phyloP scores from a whole-genome alignment of 179 eudicot genomes.

The Beta corolliflora region DNA sequence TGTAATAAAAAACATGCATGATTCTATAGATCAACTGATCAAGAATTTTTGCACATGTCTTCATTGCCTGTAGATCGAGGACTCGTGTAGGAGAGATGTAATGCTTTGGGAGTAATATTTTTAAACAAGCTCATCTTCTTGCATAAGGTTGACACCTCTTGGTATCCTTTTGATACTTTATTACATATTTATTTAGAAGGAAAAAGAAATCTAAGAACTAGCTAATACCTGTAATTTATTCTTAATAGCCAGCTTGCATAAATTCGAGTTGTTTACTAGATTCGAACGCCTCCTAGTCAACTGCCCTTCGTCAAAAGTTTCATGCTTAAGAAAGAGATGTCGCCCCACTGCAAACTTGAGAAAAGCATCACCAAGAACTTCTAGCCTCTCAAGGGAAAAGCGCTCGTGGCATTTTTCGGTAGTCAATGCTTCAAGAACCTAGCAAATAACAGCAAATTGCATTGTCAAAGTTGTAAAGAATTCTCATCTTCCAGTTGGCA shows the following conservation, averaged over 20 bases:
- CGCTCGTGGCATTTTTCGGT: constrained; percentile 79
- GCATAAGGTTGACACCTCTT: neutral
- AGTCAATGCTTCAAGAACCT: constrained; percentile 98
- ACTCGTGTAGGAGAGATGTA: neutral
- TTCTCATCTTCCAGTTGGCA: constrained; percentile 14
- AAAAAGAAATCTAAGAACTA: constrained; percentile 20
- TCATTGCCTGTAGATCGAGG: neutral
- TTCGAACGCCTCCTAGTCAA: constrained; percentile 85
- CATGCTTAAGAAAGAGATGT: constrained; percentile 73
- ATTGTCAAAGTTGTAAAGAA: neutral
- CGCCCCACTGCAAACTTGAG: constrained; percentile 94
- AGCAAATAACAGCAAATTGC: constrained; percentile 10
- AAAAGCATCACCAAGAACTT: constrained; percentile 98
- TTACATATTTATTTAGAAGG: neutral
- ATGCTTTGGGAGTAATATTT: too few species aligned
- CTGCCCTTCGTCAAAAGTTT: constrained; percentile 86
- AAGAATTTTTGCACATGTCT: too few species aligned
- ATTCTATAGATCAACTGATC: too few species aligned
- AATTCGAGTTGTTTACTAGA: constrained; percentile 75
- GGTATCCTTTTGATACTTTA: neutral
- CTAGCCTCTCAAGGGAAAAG: constrained; percentile 96
- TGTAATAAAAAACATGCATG: too few species aligned
- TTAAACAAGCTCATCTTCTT: neutral
- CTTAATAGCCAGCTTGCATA: constrained; percentile 64
- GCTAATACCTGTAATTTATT: constrained; percentile 67